phyloP scores from a whole-genome alignment of 2,329 filamentous ascomycete species.

The Shiraia sp. region DNA sequence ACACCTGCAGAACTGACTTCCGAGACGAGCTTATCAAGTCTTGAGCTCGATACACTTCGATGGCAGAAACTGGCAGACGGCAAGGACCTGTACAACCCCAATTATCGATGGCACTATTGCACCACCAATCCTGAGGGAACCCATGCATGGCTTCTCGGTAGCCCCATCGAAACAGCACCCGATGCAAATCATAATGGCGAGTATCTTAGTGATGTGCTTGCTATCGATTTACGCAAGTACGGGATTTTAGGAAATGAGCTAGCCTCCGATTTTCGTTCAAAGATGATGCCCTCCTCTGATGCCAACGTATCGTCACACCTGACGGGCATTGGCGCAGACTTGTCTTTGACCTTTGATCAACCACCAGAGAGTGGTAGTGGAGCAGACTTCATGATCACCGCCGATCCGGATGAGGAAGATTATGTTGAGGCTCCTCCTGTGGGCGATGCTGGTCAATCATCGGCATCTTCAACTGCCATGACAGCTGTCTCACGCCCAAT shows the following conservation, averaged over 20 bases:
- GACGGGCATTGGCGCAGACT: conserved; percentile 76
- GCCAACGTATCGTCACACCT: conserved; percentile 56
- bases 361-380: conserved; percentile 82
- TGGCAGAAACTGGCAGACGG: conserved; percentile 97
- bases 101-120: conserved; percentile 98
- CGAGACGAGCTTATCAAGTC: conserved; percentile 86
- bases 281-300: conserved; percentile 54
- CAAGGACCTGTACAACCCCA: conserved; percentile 85
- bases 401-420: conserved; percentile 73
- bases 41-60: conserved; percentile 83
- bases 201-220: conserved; percentile 91
- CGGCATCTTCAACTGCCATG: conserved; percentile 37
- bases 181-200: conserved; percentile 78
- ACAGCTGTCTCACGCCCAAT: conserved; percentile 72
- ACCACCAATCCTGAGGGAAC: conserved; percentile 94
- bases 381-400: conserved; percentile 89
- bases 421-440: conserved; percentile 62
- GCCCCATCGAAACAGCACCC: conserved; percentile 71
- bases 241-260: conserved; percentile 84
- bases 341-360: conserved; percentile 85
- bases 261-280: conserved; percentile 48
- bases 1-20: conserved; percentile 88
- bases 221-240: conserved; percentile 89
- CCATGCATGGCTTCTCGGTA: conserved; percentile 95
- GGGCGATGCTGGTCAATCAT: conserved; percentile 44